Percentiles rank a stretch among this genome's conserved stretches.
These are phyloP conservation scores for Piromyces sp. DNA, from an alignment of 192 early-diverging fungal genomes.

Conservation along the genomic window DNA sequence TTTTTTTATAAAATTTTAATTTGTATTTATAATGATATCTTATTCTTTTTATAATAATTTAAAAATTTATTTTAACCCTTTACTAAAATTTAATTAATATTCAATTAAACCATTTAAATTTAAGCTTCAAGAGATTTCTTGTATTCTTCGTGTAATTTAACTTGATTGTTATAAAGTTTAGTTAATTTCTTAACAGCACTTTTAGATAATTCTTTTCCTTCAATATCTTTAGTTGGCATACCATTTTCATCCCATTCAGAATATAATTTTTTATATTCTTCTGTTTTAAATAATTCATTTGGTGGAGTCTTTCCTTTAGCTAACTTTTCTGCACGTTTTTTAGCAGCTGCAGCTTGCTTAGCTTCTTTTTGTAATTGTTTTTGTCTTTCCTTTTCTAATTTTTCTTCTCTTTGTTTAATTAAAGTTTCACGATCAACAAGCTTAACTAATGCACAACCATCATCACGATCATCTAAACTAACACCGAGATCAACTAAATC, in stretches of 20 bases:
- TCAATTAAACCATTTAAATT: no score
- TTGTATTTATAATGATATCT: no score
- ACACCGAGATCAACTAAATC: slow-evolving; percentile 79
- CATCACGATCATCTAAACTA: slow-evolving; percentile 80
- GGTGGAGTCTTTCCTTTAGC: slow-evolving; percentile 62
- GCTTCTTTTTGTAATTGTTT: slow-evolving; percentile 39
- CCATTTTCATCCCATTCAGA: slow-evolving; percentile 68
- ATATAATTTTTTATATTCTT: slow-evolving; percentile 36
- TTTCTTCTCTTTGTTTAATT: slow-evolving; percentile 26
- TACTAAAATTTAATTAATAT: no score
- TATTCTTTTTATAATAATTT: no score
- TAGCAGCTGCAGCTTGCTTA: slow-evolving; percentile 34
- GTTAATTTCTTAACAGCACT: slow-evolving; percentile 67
- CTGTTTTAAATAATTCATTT: slow-evolving; percentile 61
- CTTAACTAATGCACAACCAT: slow-evolving; percentile 83
- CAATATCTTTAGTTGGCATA: slow-evolving; percentile 65
- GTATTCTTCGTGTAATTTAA: slow-evolving; percentile 72
- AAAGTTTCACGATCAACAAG: slow-evolving; percentile 46
- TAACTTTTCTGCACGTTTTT: slow-evolving; percentile 46
- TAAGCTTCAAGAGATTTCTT: not conserved
- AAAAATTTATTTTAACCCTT: no score
- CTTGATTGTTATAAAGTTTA: slow-evolving; percentile 73
- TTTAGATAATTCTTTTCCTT: slow-evolving; percentile 71
- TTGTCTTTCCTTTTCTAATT: slow-evolving; percentile 8
- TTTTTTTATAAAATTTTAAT: no score